These are phyloP conservation scores for Pythium phragmitis DNA, from an alignment of 352 stramenopile genomes.

Conservation along the genomic window DNA sequence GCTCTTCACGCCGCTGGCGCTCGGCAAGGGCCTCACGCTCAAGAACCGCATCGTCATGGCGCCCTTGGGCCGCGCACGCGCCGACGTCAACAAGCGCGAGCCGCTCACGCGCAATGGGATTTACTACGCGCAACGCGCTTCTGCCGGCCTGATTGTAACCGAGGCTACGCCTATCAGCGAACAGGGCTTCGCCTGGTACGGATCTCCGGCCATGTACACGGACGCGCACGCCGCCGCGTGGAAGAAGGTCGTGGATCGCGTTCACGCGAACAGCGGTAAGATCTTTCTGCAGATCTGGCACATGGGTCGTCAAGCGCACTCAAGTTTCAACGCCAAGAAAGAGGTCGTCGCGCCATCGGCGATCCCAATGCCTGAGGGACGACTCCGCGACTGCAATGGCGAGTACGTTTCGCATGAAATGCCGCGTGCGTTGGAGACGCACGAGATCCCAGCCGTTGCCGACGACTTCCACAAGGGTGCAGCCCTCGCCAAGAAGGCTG, in stretches of 20 bases:
- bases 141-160: constrained; percentile 3
- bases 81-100: neutral
- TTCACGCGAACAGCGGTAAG: neutral
- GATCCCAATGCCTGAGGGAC: neutral
- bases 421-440: constrained; percentile 44
- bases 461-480: constrained; percentile 51
- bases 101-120: constrained; percentile 7
- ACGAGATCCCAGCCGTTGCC: constrained; percentile 59
- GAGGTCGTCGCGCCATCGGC: constrained; percentile 33
- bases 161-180: neutral
- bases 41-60: constrained; percentile 34
- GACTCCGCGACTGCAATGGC: neutral
- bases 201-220: constrained; percentile 25
- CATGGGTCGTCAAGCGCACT: constrained; percentile 48
- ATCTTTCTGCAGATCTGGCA: constrained; percentile 74
- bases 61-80: constrained; percentile 21
- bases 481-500: constrained; percentile 45
- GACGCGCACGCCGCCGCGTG: constrained; percentile 16
- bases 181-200: constrained; percentile 8
- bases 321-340: constrained; percentile 32
- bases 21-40: constrained; percentile 16
- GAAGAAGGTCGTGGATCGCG: neutral
- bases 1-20: constrained; percentile 15
- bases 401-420: constrained; percentile 28
- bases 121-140: constrained; percentile 28